phyloP scores from a whole-genome alignment of 768 basidiomycete species.

The Piloderma croceum region DNA sequence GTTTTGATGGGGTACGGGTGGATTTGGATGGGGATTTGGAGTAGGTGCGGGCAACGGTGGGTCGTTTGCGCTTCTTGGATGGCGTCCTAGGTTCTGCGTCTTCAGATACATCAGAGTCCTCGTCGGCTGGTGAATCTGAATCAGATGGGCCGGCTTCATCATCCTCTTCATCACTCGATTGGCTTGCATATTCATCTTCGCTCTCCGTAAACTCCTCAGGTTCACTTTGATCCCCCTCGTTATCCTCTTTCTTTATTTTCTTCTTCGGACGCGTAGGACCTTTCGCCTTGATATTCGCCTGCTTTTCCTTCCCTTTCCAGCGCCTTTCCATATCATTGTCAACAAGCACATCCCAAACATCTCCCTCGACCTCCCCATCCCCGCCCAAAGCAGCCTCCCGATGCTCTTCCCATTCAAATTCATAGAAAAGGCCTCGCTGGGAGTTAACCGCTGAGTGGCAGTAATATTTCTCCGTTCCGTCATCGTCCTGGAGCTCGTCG shows the following conservation, averaged over 20 bases:
- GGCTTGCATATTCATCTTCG: slow-evolving; percentile 22
- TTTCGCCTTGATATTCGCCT: slow-evolving; percentile 1
- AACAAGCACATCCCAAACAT: slow-evolving; percentile 41
- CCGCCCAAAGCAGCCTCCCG: slow-evolving; percentile 33
- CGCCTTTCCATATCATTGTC: slow-evolving; percentile 9
- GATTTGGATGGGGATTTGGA: slow-evolving; percentile 28
- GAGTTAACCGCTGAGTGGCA: slow-evolving; percentile 58
- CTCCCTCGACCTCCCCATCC: slow-evolving; percentile 34
- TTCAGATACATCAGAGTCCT: slow-evolving; percentile 16
- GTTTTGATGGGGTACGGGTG: slow-evolving; percentile 4
- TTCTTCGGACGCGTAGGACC: slow-evolving; percentile 9
- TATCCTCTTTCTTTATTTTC: slow-evolving; percentile 16
- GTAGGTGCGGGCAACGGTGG: slow-evolving; percentile 12
- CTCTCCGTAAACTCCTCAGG: slow-evolving; percentile 19
- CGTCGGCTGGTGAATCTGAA: slow-evolving; percentile 18
- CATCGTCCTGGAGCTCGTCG: slow-evolving; percentile 15
- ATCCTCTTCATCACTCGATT: slow-evolving; percentile 16
- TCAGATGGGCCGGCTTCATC: slow-evolving; percentile 18
- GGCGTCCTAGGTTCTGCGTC: slow-evolving; percentile 43
- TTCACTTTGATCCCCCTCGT: slow-evolving; percentile 23
- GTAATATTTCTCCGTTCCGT: slow-evolving; percentile 35
- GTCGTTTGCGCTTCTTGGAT: slow-evolving; percentile 46
- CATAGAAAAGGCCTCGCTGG: slow-evolving; percentile 55
- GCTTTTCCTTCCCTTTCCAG: slow-evolving; percentile 1
- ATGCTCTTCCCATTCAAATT: slow-evolving; percentile 54